Conservation (phyloP, 192 early-diverging fungal genomes). For the Lobosporangium transversale region DNA sequence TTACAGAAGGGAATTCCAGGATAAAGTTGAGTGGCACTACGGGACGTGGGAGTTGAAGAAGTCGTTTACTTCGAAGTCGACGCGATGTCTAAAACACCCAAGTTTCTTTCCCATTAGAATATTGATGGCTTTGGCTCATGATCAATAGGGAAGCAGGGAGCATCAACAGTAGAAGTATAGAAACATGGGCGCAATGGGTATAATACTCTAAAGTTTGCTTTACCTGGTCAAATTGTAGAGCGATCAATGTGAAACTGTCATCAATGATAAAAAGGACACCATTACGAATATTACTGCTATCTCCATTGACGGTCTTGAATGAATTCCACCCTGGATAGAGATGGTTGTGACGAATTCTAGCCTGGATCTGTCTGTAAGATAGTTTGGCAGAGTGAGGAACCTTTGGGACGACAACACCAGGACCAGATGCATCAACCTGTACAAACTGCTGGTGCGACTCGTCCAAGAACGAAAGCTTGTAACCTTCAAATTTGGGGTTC, state of each 20-base stretch:
- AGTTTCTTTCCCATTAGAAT: not conserved
- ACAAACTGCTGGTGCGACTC: conserved; percentile 50
- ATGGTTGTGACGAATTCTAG: conserved; percentile 74
- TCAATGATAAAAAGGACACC: conserved; percentile 56
- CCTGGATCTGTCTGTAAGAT: conserved; percentile 70
- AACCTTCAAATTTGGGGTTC: conserved; percentile 77
- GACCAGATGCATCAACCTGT: conserved; percentile 31
- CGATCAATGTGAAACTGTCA: conserved; percentile 37
- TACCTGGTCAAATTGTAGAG: conserved; percentile 54
- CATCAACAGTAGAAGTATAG: too few relatives aligned
- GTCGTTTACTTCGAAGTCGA: conserved; percentile 26
- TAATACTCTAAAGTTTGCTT: not conserved
- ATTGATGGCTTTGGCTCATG: too few relatives aligned
- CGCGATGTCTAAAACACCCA: conserved; percentile 4
- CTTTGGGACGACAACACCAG: conserved; percentile 48
- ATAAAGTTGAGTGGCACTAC: conserved; percentile 16
- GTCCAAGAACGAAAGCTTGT: conserved; percentile 70
- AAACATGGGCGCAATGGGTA: too few relatives aligned
- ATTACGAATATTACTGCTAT: not conserved
- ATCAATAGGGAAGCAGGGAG: too few relatives aligned
- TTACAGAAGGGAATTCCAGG: conserved; percentile 39
- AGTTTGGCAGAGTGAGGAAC: conserved; percentile 59
- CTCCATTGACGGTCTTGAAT: conserved; percentile 29
- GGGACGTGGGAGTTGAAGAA: conserved; percentile 30
- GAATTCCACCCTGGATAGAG: conserved; percentile 62